Evolutionary conservation across 305 asterid species (phyloP), one percentile per base, ranked within the genome.

Genomic region (Vinca major): DNA sequence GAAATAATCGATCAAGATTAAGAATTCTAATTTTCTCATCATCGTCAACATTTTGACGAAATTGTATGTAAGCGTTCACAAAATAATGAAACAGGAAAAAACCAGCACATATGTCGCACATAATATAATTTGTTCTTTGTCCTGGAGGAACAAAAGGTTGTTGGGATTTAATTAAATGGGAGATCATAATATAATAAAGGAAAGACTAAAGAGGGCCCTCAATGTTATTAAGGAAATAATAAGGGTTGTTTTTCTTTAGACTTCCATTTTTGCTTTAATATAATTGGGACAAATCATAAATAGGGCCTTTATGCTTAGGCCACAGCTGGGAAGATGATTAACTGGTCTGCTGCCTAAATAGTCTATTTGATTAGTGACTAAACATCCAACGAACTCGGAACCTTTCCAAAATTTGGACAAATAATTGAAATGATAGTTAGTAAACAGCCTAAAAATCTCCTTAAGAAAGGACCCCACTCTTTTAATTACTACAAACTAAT

Each of bases 351-450:
- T 39, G 36, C 69, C 63, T 43, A n/a, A 51, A 41, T 71, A 36
- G 70, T 54, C 65, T 21, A 26, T 7, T 54, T 55, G 64, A 71
- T 63, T 73, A 37, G 45, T 49, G 76, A 73, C 61, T 57, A 20
- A 5, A 33, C 37, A 13, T 45, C 62, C 68, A 66, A 55, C 71
- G 45, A 65, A 48, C 26, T 26, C 33, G 39, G 76, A 73, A 73
- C 57, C 66, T 73, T 66, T 66, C 72, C 76, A 16, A 66, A 19
- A 19, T 56, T 57, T 44, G 45, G 43, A 11, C 50, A 65, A 50
- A 72, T 72, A 72, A 65, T 66, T 65, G 58, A 65, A 47, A 51
- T 41, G 54, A 71, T 37, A 19, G 19, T 36, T 54, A 10, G 43
- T 41, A 37, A 68, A 50, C 62, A 21, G 44, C 20, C n/a, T 12